phyloP scores from a whole-genome alignment of 345 rosid genomes.

The Citrus hindsii region DNA sequence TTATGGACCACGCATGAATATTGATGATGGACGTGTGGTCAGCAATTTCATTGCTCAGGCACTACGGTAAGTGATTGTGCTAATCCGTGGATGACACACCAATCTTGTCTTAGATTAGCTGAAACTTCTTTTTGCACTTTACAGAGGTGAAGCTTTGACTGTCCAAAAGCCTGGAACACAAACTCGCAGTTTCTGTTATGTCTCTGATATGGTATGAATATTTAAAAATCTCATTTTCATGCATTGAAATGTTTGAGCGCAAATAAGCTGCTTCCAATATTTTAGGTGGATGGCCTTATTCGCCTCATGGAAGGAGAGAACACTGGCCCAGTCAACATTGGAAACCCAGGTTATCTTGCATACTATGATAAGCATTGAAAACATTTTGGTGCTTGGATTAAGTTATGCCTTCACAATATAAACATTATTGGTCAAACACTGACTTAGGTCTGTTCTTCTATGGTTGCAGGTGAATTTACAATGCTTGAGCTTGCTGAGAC shows the following conservation, averaged over 20 bases:
- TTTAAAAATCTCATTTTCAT: neutral
- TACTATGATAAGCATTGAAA: neutral
- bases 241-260: neutral
- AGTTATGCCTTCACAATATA: no score
- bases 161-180: slow-evolving; percentile 96
- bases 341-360: slow-evolving; percentile 72
- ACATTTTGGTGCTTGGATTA: neutral
- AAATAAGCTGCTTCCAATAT: neutral
- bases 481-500: slow-evolving; percentile 90
- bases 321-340: slow-evolving; percentile 96
- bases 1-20: slow-evolving; percentile 97
- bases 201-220: slow-evolving; percentile 79
- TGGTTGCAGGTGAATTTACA: slow-evolving; percentile 71
- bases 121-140: slow-evolving; percentile 8
- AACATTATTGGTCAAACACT: neutral
- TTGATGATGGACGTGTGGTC: slow-evolving; percentile 98
- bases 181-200: slow-evolving; percentile 96
- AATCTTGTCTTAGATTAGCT: neutral
- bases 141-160: slow-evolving; percentile 84
- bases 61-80: slow-evolving; percentile 51
- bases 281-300: slow-evolving; percentile 87
- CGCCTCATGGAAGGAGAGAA: slow-evolving; percentile 94
- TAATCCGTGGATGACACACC: neutral
- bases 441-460: neutral
- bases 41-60: slow-evolving; percentile 99